Percentiles rank a stretch among this genome's conserved stretches.
These are phyloP conservation scores for Blastobotrys malaysiensis DNA, from an alignment of 1,139 yeast species.

Conservation along the genomic window DNA sequence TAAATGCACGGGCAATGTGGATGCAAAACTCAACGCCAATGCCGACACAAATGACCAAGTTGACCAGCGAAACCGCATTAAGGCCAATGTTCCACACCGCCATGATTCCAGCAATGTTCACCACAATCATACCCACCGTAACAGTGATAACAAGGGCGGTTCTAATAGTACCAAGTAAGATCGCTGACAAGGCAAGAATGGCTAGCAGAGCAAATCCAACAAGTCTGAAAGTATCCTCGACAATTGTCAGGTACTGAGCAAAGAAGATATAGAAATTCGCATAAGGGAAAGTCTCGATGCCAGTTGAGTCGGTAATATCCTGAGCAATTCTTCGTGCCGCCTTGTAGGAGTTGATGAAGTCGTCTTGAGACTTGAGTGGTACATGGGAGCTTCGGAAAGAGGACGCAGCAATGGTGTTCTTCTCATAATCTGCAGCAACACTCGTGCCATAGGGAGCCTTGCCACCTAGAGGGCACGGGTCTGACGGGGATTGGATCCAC, in stretches of 20 bases:
- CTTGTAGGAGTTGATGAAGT: slow-evolving; percentile 74
- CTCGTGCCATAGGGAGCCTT: slow-evolving; percentile 81
- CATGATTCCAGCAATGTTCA: slow-evolving; percentile 78
- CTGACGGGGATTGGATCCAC: slow-evolving; percentile 83
- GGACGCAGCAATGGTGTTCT: slow-evolving; percentile 46
- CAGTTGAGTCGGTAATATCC: slow-evolving; percentile 45
- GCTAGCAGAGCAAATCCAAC: slow-evolving; percentile 51
- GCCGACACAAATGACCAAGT: slow-evolving; percentile 84
- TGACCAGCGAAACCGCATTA: slow-evolving; percentile 86
- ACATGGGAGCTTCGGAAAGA: slow-evolving; percentile 75
- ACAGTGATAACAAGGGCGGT: slow-evolving; percentile 52
- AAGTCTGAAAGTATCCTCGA: slow-evolving; percentile 50
- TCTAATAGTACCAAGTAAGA: slow-evolving; percentile 61
- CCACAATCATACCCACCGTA: slow-evolving; percentile 59
- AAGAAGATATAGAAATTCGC: slow-evolving; percentile 91
- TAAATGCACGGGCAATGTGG: slow-evolving; percentile 77
- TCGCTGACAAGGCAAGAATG: slow-evolving; percentile 49
- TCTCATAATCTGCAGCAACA: slow-evolving; percentile 41
- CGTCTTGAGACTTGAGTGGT: slow-evolving; percentile 76
- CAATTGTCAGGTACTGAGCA: slow-evolving; percentile 73
- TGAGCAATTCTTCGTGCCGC: slow-evolving; percentile 66
- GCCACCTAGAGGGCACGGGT: slow-evolving; percentile 94
- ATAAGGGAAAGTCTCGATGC: slow-evolving; percentile 73
- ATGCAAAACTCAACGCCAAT: slow-evolving; percentile 89
- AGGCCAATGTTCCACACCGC: slow-evolving; percentile 67